Evolutionary conservation across 306 rosid genomes (phyloP).

Genomic region (Lupinus albus): DNA sequence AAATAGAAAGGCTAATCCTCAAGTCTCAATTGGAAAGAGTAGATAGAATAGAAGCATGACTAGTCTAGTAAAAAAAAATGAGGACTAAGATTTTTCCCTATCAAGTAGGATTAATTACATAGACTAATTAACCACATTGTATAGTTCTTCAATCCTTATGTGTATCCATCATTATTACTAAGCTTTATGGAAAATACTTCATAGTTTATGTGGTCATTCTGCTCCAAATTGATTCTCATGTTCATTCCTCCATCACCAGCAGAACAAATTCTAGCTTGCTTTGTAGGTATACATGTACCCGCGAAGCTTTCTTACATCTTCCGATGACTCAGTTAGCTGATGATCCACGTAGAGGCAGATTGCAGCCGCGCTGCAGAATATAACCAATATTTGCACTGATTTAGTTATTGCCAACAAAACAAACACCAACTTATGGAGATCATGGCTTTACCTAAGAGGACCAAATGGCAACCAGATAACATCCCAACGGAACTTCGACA

Average conservation of each 20-base stretch:
- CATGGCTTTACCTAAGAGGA: slow-evolving; percentile 61
- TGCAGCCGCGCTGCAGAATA: slow-evolving; percentile 70
- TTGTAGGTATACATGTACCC: slow-evolving; percentile 80
- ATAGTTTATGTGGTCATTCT: slow-evolving; percentile 18
- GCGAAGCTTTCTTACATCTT: slow-evolving; percentile 80
- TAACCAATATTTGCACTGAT: slow-evolving; percentile 20
- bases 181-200: not conserved
- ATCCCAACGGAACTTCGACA: slow-evolving; percentile 89
- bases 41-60: not conserved
- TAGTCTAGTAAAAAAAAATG: not conserved
- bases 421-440: slow-evolving; percentile 25
- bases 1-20: not conserved
- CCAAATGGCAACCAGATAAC: slow-evolving; percentile 89
- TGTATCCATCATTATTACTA: too few species aligned
- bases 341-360: slow-evolving; percentile 81
- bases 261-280: slow-evolving; percentile 54
- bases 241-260: slow-evolving; percentile 26
- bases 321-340: slow-evolving; percentile 68
- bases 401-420: slow-evolving; percentile 30
- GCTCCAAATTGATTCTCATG: slow-evolving; percentile 35
- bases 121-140: not conserved
- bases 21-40: not conserved
- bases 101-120: not conserved
- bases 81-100: not conserved
- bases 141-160: not conserved